Evolutionary conservation across 2,329 filamentous ascomycete species (phyloP), one percentile per base, ranked within the genome.

Genomic region (Rhytidhysteron rufulum): DNA sequence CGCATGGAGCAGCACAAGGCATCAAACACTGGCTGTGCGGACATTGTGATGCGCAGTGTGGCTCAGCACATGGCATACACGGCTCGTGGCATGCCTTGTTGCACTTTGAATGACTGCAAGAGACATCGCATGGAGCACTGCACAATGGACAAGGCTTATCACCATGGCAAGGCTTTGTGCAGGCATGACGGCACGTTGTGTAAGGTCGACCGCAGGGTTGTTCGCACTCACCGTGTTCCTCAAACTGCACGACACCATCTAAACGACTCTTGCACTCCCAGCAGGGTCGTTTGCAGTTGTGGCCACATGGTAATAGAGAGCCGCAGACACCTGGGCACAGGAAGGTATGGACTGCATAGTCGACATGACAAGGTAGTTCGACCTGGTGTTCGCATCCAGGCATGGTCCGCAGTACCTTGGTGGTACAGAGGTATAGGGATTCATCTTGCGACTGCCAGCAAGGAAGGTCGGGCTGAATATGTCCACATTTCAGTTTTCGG

Each of bases 1-100:
- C 69, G 54, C 83, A 88, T 0, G 84, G 83, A 0, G 77, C 83
- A 0, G 80, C 80, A 45, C 84, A 87, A 15, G 78, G 78, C 69
- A 80, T 70, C 0, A 55, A 52, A 44, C 72, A 75, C 30, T 49
- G 17, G 53, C 63, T 25, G 49, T 86, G 82, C 6, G 69, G 68
- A 45, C 81, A 85, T 3, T 51, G 51, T 22, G 76, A 83, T 0
- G 68, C 58, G 47, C 82, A 86, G 1, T 55, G 47, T 16, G 62
- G 59, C 45, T 80, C 75, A 0, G 75, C 74, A 48, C 83, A 86
- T 0, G 81, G 82, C 2, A 66, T 57, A 50, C 83, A 86, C 2
- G 80, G 74, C 49, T 86, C 75, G 18, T 67, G 58, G 52, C 83
- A 87, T 4, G 55, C 56, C 40, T 71, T 71, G n/a, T 51, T 57